Evolutionary conservation across 345 rosid species (phyloP), one percentile per base, ranked within the genome.

Genomic region (Pelargonium nanum): DNA sequence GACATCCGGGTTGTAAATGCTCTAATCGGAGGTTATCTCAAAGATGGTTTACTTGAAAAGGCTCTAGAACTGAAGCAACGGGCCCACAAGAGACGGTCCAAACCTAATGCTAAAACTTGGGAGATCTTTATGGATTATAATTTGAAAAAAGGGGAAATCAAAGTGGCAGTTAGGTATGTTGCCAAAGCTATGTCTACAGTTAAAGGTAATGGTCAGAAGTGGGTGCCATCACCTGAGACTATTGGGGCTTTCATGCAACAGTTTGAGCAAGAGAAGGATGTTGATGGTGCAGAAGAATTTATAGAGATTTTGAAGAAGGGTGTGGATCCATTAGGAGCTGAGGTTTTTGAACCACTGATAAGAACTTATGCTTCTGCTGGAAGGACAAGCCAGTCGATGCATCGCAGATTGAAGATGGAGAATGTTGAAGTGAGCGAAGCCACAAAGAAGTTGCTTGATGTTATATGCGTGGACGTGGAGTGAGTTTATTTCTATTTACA

Each of bases 331-430:
- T 61, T 93, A 15, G 91, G 87, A 3, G 75, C 56, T 24, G 83
- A 83, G 30, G 84, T 86, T 56, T 89, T 81, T 53, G 99, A 89
- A 61, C 62, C 88, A 44, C 62, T 93, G 81, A 83, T 93, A 54
- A 81, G 97, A 75, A 89, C 95, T 62, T 93, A 93, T 57, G 90
- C 90, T 23, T 94, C 85, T 57, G 89, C 87, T 17, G 87, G 90
- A 69, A 83, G 81, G 81, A 86, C 76, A 55, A 85, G 78, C 67
- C 84, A 81, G 24, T 53, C 63, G 9, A 75, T 93, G 88, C 81
- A 58, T 17, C 77, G 77, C 13, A 75, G 86, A 16, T 44, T 89
- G 74, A 89, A 87, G 88, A 89, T 87, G 94, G 96, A 89, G 61
- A 85, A 85, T 34, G 80, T 87, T 45, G 88, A 82, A 64, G 72